These are phyloP conservation scores for Phytophthora nicotianae DNA, from an alignment of 352 stramenopile species.

Conservation along the genomic window DNA sequence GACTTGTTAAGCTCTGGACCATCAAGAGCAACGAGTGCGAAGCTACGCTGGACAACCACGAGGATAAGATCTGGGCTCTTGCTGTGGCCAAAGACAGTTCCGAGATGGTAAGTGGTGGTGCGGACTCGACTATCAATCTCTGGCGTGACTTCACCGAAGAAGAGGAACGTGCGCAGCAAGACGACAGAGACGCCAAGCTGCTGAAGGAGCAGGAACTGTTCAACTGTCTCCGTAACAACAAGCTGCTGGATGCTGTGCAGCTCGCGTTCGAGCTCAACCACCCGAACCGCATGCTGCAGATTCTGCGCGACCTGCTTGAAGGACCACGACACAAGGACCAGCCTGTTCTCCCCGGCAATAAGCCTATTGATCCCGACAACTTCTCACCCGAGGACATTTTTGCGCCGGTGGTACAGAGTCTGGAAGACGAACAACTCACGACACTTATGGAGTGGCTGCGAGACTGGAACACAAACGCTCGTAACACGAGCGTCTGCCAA, in stretches of 20 bases:
- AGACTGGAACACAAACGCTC: constrained; percentile 98
- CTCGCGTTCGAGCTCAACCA: constrained; percentile 94
- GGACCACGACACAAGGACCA: constrained; percentile 68
- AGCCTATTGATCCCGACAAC: constrained; percentile 51
- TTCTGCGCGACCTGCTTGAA: constrained; percentile 86
- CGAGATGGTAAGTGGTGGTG: constrained; percentile 93
- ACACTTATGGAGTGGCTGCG: constrained; percentile 94
- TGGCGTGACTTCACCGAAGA: constrained; percentile 95
- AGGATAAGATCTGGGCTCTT: constrained; percentile 98
- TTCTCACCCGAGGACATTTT: constrained; percentile 74
- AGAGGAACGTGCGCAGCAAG: constrained; percentile 82
- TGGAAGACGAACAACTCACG: constrained; percentile 83
- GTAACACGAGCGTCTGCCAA: constrained; percentile 94
- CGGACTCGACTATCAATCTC: constrained; percentile 94
- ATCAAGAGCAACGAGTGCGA: constrained; percentile 98
- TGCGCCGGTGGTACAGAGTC: constrained; percentile 66
- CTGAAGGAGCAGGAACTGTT: constrained; percentile 95
- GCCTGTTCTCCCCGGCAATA: constrained; percentile 42
- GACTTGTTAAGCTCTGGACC: constrained; percentile 98
- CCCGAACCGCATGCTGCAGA: constrained; percentile 93
- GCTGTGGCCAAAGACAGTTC: constrained; percentile 88
- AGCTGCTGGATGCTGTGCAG: constrained; percentile 85
- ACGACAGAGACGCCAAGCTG: constrained; percentile 90
- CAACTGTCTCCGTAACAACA: constrained; percentile 93
- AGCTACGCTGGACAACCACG: constrained; percentile 95